Base-by-base conservation (phyloP, 352 stramenopile species). In the Globisporangium camurandrum region DNA sequence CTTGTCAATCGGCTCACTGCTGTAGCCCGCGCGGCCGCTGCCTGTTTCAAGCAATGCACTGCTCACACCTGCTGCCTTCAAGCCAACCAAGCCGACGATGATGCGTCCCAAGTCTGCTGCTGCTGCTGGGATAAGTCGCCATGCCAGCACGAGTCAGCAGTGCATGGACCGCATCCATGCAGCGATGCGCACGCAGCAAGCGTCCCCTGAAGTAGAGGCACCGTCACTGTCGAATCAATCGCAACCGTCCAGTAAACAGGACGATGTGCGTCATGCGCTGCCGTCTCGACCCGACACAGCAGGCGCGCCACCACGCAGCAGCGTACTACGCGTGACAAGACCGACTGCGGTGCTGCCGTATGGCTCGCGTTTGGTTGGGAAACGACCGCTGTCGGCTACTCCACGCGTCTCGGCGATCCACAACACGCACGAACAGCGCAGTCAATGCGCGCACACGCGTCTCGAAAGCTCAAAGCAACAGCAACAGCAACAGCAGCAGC, bases 21-120 rank as follows among this genome's bases (percentile, higher is more conserved):
- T n/a, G n/a, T n/a, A n/a, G n/a, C n/a, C n/a, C n/a, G n/a, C n/a
- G n/a, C n/a, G n/a, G n/a, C n/a, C n/a, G n/a, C n/a, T n/a, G n/a
- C n/a, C n/a, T n/a, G n/a, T n/a, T n/a, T n/a, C n/a, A n/a, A n/a
- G n/a, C n/a, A n/a, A n/a, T n/a, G n/a, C n/a, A n/a, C n/a, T n/a
- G n/a, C n/a, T n/a, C n/a, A n/a, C n/a, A n/a, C n/a, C n/a, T n/a
- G n/a, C n/a, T n/a, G 7, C 37, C 4, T 38, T 33, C 16, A 37
- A 14, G 14, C 44, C 52, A 12, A 17, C 24, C 20, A 78, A 75
- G 22, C 65, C 68, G 11, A 51, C 69, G 0, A 61, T n/a, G n/a
- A n/a, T 64, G 64, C 66, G 64, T 9, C 69, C 69, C 22, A 79
- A 76, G 33, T 74, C 69, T 4, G 66, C 61, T 2, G 54, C 34